A percentile compares a stretch with the other conserved stretches of the same genome.
Conservation (phyloP, 768 basidiomycete genomes). For the Phylloporus scabripes region DNA sequence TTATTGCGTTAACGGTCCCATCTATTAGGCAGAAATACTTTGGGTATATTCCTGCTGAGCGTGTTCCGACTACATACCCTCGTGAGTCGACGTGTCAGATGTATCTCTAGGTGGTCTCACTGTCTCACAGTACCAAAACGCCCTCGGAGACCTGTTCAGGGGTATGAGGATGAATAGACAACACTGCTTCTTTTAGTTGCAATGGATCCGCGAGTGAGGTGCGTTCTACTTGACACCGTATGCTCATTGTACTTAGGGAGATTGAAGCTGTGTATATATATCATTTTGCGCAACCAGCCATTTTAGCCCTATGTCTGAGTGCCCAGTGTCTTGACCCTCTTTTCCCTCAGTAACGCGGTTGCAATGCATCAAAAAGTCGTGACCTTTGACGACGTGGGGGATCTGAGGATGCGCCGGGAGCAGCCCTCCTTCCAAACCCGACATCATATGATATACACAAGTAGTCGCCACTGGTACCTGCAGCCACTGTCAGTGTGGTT, state of each 20-base stretch:
- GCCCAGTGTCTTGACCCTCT: no score
- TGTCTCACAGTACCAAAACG: conserved; percentile 58
- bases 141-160: conserved; percentile 58
- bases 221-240: background rate
- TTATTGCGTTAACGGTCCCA: conserved; percentile 69
- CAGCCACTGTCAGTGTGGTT: no score
- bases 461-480: no score
- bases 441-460: no score
- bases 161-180: conserved; percentile 63
- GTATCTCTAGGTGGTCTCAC: background rate
- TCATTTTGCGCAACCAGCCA: conserved; percentile 1
- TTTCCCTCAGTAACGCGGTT: no score
- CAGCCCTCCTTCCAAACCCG: no score
- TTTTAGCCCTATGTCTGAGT: background rate
- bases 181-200: background rate
- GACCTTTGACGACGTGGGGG: no score
- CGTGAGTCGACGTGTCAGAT: conserved; percentile 41
- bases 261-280: conserved; percentile 2
- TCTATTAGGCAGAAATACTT: conserved; percentile 65
- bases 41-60: conserved; percentile 66
- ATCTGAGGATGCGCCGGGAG: no score
- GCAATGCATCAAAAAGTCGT: no score
- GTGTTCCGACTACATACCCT: conserved; percentile 73
- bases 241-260: background rate
- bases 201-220: conserved; percentile 6